phyloP scores from a whole-genome alignment of 257 asterid genomes.

The Plantago elongata region DNA sequence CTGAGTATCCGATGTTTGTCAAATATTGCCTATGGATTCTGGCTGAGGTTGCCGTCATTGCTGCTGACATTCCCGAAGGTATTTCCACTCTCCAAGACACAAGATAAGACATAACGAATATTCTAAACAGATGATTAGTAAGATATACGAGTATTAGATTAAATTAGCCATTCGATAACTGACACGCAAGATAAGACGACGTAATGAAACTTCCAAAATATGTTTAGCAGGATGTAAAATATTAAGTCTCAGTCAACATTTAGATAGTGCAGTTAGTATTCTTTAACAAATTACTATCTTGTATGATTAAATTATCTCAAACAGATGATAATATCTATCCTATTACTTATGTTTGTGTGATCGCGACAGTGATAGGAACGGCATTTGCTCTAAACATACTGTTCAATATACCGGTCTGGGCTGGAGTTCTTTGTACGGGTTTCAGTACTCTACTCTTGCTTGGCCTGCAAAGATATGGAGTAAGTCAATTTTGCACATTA shows the following conservation, averaged over 20 bases:
- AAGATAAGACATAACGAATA: too few relatives aligned
- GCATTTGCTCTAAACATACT: slow-evolving; percentile 85
- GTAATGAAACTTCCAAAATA: too few relatives aligned
- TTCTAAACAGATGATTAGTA: too few relatives aligned
- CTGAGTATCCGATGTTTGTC: slow-evolving; percentile 64
- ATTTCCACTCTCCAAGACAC: neutral
- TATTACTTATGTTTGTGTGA: neutral
- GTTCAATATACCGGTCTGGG: slow-evolving; percentile 80
- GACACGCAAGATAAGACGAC: too few relatives aligned
- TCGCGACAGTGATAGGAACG: slow-evolving; percentile 76
- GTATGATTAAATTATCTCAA: neutral
- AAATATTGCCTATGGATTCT: slow-evolving; percentile 68
- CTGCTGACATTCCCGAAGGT: slow-evolving; percentile 98
- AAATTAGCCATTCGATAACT: too few relatives aligned
- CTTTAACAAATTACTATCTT: neutral
- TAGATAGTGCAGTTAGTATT: too few relatives aligned
- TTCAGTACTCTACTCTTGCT: slow-evolving; percentile 69
- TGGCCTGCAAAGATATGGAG: slow-evolving; percentile 83
- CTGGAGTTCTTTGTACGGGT: slow-evolving; percentile 85
- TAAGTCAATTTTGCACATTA: slow-evolving; percentile 17
- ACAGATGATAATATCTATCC: neutral
- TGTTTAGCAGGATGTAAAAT: too few relatives aligned
- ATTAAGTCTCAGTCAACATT: too few relatives aligned
- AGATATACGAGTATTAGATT: too few relatives aligned
- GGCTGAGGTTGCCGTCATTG: slow-evolving; percentile 89